Conservation (phyloP, 495 filamentous ascomycete species). For the Penicillium roqueforti region DNA sequence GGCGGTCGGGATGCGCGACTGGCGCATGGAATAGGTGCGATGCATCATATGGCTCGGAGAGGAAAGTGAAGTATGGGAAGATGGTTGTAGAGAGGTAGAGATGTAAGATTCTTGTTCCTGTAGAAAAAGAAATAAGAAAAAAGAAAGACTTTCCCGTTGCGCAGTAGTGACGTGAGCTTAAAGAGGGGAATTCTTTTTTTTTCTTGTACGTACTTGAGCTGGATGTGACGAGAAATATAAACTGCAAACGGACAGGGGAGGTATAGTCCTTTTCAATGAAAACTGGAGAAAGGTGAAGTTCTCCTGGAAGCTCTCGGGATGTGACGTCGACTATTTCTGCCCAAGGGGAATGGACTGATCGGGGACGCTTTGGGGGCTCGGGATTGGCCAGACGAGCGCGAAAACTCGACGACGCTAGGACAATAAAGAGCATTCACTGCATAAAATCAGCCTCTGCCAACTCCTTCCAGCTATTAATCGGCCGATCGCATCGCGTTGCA, state of each 20-base stretch:
- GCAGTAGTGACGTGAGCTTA: constrained; percentile 42
- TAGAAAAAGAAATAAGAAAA: constrained; percentile 16
- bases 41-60: constrained; percentile 66
- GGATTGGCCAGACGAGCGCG: neutral
- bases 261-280: neutral
- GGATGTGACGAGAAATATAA: constrained; percentile 33
- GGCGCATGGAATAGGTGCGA: constrained; percentile 98
- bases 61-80: constrained; percentile 2
- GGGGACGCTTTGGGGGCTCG: neutral
- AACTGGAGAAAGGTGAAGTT: constrained; percentile 2
- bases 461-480: constrained; percentile 10
- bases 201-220: constrained; percentile 10
- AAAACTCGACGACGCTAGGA: neutral
- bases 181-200: constrained; percentile 12
- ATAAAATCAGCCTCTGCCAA: neutral
- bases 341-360: neutral
- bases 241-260: constrained; percentile 31
- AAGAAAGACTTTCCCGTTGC: constrained; percentile 25
- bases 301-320: constrained; percentile 13
- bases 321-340: constrained; percentile 39
- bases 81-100: constrained; percentile 5
- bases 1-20: constrained; percentile 87
- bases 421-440: neutral
- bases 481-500: constrained; percentile 7
- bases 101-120: constrained; percentile 20